Base-by-base conservation (phyloP, 495 filamentous ascomycete species). In the Daldinia concentrica region DNA sequence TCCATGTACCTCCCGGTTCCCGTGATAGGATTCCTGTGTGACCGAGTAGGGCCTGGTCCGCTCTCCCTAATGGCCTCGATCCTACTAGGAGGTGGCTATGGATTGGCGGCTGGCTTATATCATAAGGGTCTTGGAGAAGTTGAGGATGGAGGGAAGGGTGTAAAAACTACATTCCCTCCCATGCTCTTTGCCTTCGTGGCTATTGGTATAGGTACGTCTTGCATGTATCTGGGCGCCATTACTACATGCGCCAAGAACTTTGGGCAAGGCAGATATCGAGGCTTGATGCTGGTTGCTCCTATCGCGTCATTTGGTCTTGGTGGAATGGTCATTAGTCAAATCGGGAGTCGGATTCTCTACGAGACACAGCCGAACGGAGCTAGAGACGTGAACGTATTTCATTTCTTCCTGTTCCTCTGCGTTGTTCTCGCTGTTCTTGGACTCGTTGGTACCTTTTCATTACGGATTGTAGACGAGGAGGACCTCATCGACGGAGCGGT, bases 191-290 rank as follows among this genome's bases (percentile, higher is more conserved):
- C 92, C 1, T 99, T 99, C 73, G 85, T 92, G 19, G 81, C 82
- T 7, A 88, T 98, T 54, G 95, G 95, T 1, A 86, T 89, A 68
- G 95, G 90, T 5, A 98, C 95, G 0, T 90, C 90, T 66, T 86
- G 86, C 74, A 92, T 98, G 90, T 98, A 98, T 77, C 77, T 98
- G 27, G 85, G 88, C 37, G 91, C 92, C 0, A 91, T 99, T 30
- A 93, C 95, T 24, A 97, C 94, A 2, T 97, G 93, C 66, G 95
- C 95, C 26, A 99, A 99, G 87, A 98, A 97, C 79, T 98, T 98
- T 78, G 93, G 95, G 19, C 84, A 90, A 41, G 92, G 94, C 3
- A 93, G 90, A 75, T 88, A 96, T 73, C 91, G 93, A 76, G 95
- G 95, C 0, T 78, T 99, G 62, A 94, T 96, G 74, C 82, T 99